Base-by-base conservation (phyloP, 1,139 yeast species). In the Diutina ranongensis region DNA sequence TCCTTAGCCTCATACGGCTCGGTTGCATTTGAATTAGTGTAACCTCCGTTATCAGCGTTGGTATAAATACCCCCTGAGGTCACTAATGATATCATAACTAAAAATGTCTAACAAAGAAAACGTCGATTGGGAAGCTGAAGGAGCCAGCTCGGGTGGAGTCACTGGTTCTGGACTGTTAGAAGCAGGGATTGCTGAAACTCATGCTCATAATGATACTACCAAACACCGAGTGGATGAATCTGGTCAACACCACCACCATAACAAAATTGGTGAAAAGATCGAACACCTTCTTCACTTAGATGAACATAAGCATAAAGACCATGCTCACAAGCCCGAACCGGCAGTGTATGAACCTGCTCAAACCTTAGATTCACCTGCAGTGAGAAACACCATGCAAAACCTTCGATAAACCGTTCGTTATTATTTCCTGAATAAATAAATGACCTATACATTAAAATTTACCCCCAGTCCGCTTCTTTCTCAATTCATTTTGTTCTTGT, bases 401-500 rank as follows among this genome's bases (percentile, higher is more conserved):
- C 42, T 38, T 16, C 12, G 31, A n/a, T 38, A 21, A 31, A 35
- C 27, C 10, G n/a, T 7, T 21, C 27, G 15, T 20, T 25, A 25
- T 36, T 13, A 25, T 35, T n/a, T 8, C 16, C 15, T 25, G 33
- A 25, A 38, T 38, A 25, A 25, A 38, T 38, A 38, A 38, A 22
- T 21, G 15, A 20, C 28, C n/a, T 19, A 20, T 16, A 25, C 13
- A 38, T 51, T 61, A 75, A 57, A 74, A 70, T 59, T 68, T 63
- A 51, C 81, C 82, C 46, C 72, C 72, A 40, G 81, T 77, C 65
- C 84, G 74, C 62, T 75, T 69, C 35, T 58, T 63, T 67, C 86
- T 73, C 58, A 80, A 71, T 59, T 74, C 79, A 46, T 72, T 76
- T 61, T 88, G 86, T 65, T 82, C 77, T 57, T 70, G 71, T 68